Conservation (phyloP, 2,329 filamentous ascomycete species). For the Fusarium stilboides region DNA sequence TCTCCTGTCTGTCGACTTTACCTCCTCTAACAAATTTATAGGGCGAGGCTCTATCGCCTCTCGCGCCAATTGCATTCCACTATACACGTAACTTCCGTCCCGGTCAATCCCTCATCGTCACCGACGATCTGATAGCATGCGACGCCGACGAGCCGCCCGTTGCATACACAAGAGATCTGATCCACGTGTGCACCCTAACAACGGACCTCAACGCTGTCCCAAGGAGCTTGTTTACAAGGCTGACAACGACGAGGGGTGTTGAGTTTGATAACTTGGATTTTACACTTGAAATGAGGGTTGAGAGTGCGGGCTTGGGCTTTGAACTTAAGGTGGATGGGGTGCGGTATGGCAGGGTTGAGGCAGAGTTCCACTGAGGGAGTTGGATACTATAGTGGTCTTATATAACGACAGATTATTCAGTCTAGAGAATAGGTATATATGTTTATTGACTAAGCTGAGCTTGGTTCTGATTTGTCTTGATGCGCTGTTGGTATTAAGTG, state of each 20-base stretch:
- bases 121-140: constrained; percentile 84
- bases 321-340: constrained; percentile 85
- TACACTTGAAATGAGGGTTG: constrained; percentile 86
- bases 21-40: constrained; percentile 51
- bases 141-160: constrained; percentile 77
- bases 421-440: constrained; percentile 17
- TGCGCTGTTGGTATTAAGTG: too few relatives aligned
- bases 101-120: constrained; percentile 82
- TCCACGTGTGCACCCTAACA: constrained; percentile 84
- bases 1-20: neutral
- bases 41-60: constrained; percentile 82
- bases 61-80: constrained; percentile 83
- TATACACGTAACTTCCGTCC: constrained; percentile 89
- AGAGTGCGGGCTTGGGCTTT: constrained; percentile 82
- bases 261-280: constrained; percentile 89
- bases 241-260: constrained; percentile 84
- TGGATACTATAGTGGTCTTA: neutral
- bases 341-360: constrained; percentile 82
- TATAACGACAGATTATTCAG: neutral
- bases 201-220: constrained; percentile 85
- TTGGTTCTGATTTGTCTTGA: neutral
- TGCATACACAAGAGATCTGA: constrained; percentile 72
- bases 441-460: neutral
- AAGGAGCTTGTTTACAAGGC: constrained; percentile 78
- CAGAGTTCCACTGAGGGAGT: constrained; percentile 75